A percentile compares a stretch with the other conserved stretches of the same genome.
Conservation (phyloP, 2,329 filamentous ascomycete genomes). For the Fusarium neocosmosporiellum region DNA sequence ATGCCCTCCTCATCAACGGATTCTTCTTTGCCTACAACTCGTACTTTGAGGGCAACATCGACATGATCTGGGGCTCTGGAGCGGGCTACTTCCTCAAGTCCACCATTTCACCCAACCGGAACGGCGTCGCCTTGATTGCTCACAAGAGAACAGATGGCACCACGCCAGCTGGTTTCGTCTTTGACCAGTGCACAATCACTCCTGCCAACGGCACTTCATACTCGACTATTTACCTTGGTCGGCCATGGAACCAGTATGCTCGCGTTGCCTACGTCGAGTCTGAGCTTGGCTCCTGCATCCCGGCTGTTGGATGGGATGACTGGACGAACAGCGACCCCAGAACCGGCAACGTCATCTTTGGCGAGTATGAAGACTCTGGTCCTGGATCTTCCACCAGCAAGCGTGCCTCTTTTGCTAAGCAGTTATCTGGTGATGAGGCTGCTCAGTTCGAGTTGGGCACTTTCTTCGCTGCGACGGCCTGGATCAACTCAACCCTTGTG, state of each 20-base stretch:
- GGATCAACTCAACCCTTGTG: slow-evolving; percentile 39
- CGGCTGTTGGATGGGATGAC: slow-evolving; percentile 31
- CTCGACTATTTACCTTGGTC: slow-evolving; percentile 35
- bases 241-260: slow-evolving; percentile 38
- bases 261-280: slow-evolving; percentile 39
- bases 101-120: slow-evolving; percentile 46
- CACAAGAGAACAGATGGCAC: slow-evolving; percentile 53
- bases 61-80: slow-evolving; percentile 57
- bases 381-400: slow-evolving; percentile 29
- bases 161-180: slow-evolving; percentile 50
- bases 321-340: slow-evolving; percentile 38
- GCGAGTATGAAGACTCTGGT: slow-evolving; percentile 34
- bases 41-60: slow-evolving; percentile 60
- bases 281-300: slow-evolving; percentile 21
- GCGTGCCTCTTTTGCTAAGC: slow-evolving; percentile 37
- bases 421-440: slow-evolving; percentile 2
- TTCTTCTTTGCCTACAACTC: slow-evolving; percentile 59
- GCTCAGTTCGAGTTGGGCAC: slow-evolving; percentile 32
- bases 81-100: slow-evolving; percentile 56
- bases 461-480: slow-evolving; percentile 33
- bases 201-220: slow-evolving; percentile 41
- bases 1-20: slow-evolving; percentile 60
- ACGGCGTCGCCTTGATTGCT: slow-evolving; percentile 46
- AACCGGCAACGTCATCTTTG: slow-evolving; percentile 34
- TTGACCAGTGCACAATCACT: slow-evolving; percentile 48